Base-by-base conservation (phyloP, 2,329 filamentous ascomycete species). In the Aspergillus alliaceus region DNA sequence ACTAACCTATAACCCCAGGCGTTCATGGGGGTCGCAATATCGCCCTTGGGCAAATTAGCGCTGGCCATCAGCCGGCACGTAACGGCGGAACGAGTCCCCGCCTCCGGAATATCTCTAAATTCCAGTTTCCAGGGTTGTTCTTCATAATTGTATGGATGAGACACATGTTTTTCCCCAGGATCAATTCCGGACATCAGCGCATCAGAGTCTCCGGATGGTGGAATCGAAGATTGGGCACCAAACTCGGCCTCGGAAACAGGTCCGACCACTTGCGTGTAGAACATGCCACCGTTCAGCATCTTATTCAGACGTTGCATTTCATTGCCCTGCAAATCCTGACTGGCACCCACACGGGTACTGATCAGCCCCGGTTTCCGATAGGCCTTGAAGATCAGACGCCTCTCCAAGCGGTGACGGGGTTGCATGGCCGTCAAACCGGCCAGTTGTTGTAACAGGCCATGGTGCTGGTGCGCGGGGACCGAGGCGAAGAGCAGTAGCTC, bases 401-500 rank as follows among this genome's bases (percentile, higher is more conserved):
- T 80, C 69, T 86, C 82, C 50, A 81, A 68, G 51, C 80, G 71
- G 56, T 77, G 75, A 64, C 78, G 77, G 37, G 86, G 85, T 67
- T 86, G 85, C 79, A 85, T 84, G 64, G 82, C 83, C 50, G 84
- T 81, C 54, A 86, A 72, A 52, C 85, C 86, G 37, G 84, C 81
- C 47, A 88, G 77, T 64, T 88, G 83, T 66, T 84, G 82, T 53
- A 87, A 75, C 18, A 86, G 78, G 70, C 85, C 84, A 67, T 82
- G 76, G 75, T 86, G 84, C 66, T 85, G 83, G 37, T 79, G 72
- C 32, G 74, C 70, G 9, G 84, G 79, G 55, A 88, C 79, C 66
- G 84, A 81, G 65, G 82, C 84, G 73, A 83, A 86, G 46, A 88
- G 79, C 48, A 85, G 75, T 63, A 86, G 78, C 75, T 87, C 85